Percentiles rank a stretch among this genome's conserved stretches.
These are phyloP conservation scores for Sporothrix phasma DNA, from an alignment of 2,329 filamentous ascomycete genomes.

Conservation along the genomic window DNA sequence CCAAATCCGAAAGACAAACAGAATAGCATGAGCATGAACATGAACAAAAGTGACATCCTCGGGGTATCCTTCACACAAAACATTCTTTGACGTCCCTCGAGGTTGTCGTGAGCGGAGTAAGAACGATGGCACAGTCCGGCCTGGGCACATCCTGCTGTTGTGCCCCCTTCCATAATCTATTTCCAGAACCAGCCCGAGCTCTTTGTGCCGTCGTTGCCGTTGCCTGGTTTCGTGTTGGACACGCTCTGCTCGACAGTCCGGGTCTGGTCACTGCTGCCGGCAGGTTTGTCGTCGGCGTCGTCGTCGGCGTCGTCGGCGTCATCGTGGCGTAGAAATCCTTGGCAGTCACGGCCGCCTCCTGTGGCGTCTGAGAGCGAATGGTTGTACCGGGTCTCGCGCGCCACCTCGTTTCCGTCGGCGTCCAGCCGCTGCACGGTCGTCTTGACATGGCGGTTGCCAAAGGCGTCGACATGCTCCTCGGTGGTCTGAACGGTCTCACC, in stretches of 20 bases:
- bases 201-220: conserved; percentile 19
- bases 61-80: conserved; percentile 3
- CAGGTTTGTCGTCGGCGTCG: background rate
- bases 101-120: conserved; percentile 6
- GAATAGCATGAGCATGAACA: background rate
- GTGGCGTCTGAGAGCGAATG: conserved; percentile 12
- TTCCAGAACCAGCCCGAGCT: conserved; percentile 35
- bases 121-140: background rate
- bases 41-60: background rate
- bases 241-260: background rate
- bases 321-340: background rate
- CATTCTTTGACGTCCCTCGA: background rate
- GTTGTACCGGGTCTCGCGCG: conserved; percentile 26
- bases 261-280: background rate
- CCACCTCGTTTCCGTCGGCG: conserved; percentile 32
- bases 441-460: conserved; percentile 35
- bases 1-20: background rate
- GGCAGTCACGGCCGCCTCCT: background rate
- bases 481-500: conserved; percentile 28
- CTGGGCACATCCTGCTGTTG: background rate
- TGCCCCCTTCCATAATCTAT: conserved; percentile 15
- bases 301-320: background rate
- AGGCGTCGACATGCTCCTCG: conserved; percentile 34
- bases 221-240: conserved; percentile 5
- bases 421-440: conserved; percentile 33